Percentiles rank a stretch among this genome's conserved stretches.
phyloP scores from a whole-genome alignment of 2,329 filamentous ascomycete species.

The Pyrenophora tritici-repentis region DNA sequence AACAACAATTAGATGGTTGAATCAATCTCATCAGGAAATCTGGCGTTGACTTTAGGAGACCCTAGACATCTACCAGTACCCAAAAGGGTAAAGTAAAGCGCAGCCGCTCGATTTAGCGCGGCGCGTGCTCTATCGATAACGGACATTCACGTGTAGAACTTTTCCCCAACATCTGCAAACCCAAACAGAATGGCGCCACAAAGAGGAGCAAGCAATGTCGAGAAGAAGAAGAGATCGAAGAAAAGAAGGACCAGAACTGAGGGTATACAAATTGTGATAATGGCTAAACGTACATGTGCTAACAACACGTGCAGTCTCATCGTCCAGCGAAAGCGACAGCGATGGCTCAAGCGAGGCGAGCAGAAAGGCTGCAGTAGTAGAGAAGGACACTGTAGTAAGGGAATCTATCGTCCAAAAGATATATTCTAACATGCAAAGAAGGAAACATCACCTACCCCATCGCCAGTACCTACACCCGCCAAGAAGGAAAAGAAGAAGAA shows the following conservation, averaged over 20 bases:
- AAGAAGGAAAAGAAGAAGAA: conserved; percentile 25
- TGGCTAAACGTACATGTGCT: background rate
- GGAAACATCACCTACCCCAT: background rate
- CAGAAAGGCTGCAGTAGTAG: conserved; percentile 5
- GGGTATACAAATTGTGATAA: conserved; percentile 12
- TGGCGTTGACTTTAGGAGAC: too few relatives aligned
- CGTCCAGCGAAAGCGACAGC: conserved; percentile 40
- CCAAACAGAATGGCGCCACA: conserved; percentile 29
- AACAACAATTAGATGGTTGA: too few relatives aligned
- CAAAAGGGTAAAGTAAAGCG: background rate
- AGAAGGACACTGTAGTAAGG: conserved; percentile 2
- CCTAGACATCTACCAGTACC: background rate
- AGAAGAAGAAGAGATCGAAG: conserved; percentile 34
- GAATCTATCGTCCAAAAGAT: too few relatives aligned
- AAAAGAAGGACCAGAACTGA: conserved; percentile 42
- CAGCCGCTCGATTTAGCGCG: conserved; percentile 9
- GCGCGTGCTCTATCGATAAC: conserved; percentile 25
- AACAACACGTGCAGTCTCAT: conserved; percentile 31
- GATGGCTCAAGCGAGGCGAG: conserved; percentile 26
- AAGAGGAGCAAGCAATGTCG: conserved; percentile 20
- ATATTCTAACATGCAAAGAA: conserved; percentile 1
- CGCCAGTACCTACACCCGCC: conserved; percentile 5
- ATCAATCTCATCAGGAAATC: too few relatives aligned
- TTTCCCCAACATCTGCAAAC: conserved; percentile 17
- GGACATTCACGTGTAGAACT: conserved; percentile 26